These are phyloP conservation scores for Myxozyma monticola DNA, from an alignment of 805 yeast species.

Conservation along the genomic window DNA sequence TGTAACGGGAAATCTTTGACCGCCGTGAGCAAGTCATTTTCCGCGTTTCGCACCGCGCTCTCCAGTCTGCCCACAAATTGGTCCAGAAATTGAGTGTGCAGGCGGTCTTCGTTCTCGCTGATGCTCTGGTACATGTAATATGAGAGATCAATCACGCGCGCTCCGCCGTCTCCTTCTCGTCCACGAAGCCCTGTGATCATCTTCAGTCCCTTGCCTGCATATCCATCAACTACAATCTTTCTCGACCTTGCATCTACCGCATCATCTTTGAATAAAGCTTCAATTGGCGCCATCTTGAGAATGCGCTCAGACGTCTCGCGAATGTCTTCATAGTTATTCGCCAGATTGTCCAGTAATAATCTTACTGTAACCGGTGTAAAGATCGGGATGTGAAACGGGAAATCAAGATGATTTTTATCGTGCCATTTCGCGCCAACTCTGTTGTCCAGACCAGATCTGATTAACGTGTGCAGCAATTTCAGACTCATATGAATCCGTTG, in stretches of 20 bases:
- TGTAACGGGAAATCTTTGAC: conserved; percentile 57
- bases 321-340: conserved; percentile 76
- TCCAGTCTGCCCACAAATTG: conserved; percentile 42
- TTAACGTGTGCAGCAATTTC: conserved; percentile 48
- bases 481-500: conserved; percentile 53
- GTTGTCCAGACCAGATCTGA: conserved; percentile 58
- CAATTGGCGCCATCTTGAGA: conserved; percentile 48
- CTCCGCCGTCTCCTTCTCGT: conserved; percentile 77
- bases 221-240: conserved; percentile 28
- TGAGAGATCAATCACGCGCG: conserved; percentile 59
- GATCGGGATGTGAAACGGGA: conserved; percentile 51
- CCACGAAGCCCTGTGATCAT: conserved; percentile 46
- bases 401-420: conserved; percentile 49
- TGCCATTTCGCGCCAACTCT: conserved; percentile 41
- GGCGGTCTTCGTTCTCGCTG: conserved; percentile 32
- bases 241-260: neutral
- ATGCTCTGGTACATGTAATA: conserved; percentile 38
- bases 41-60: conserved; percentile 40
- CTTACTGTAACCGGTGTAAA: conserved; percentile 46
- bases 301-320: conserved; percentile 53
- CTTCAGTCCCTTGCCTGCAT: conserved; percentile 33
- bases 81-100: conserved; percentile 37
- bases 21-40: conserved; percentile 44
- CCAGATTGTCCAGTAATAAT: conserved; percentile 58
- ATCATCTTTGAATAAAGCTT: conserved; percentile 31